These are phyloP conservation scores for Chrysoporthe deuterocubensis DNA, from an alignment of 2,329 filamentous ascomycete species.

Conservation along the genomic window DNA sequence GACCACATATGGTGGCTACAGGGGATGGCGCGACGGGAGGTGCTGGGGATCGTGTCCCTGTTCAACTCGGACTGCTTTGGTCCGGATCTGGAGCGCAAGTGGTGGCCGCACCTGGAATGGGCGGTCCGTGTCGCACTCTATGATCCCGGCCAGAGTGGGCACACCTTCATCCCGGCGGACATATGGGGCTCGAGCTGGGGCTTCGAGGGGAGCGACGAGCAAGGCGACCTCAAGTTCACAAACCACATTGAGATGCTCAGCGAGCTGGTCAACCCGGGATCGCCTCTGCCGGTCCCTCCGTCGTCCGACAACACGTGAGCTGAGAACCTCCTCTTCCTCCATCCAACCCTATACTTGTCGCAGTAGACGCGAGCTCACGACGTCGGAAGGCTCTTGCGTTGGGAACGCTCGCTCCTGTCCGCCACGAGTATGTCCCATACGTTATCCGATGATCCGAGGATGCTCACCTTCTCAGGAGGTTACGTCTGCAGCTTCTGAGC, in stretches of 20 bases:
- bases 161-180: constrained; percentile 54
- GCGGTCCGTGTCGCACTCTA: constrained; percentile 63
- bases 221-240: constrained; percentile 40
- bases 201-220: constrained; percentile 44
- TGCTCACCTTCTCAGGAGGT: constrained; percentile 16
- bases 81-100: constrained; percentile 46
- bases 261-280: constrained; percentile 39
- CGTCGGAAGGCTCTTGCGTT: constrained; percentile 13
- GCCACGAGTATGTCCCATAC: neutral
- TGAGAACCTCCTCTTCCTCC: constrained; percentile 13
- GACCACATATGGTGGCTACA: constrained; percentile 72
- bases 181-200: constrained; percentile 61
- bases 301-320: constrained; percentile 25
- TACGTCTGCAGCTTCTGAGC: constrained; percentile 7
- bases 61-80: constrained; percentile 59
- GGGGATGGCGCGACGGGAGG: constrained; percentile 67
- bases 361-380: constrained; percentile 21
- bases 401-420: constrained; percentile 7
- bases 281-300: constrained; percentile 21
- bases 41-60: constrained; percentile 64
- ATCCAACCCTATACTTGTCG: neutral
- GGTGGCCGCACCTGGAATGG: constrained; percentile 67
- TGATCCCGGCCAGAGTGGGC: constrained; percentile 52
- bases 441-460: constrained; percentile 15
- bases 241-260: constrained; percentile 53